Conservation (phyloP, 208 protist species). For the Trypanosoma boissoni region DNA sequence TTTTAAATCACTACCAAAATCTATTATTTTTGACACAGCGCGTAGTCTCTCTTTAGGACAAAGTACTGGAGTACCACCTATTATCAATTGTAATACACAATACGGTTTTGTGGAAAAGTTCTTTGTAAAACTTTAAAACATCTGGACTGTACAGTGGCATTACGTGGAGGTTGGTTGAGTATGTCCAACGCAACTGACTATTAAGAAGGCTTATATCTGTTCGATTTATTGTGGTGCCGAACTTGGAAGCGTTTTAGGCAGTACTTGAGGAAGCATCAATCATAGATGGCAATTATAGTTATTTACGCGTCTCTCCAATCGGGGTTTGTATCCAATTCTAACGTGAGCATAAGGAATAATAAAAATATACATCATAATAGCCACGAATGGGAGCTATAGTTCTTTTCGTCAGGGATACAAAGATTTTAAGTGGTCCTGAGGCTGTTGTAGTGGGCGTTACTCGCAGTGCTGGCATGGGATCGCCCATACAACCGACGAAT, state of each 20-base stretch:
- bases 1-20: constrained; percentile 24
- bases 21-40: constrained; percentile 33
- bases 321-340: background rate
- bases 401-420: constrained; percentile 12
- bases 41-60: constrained; percentile 60
- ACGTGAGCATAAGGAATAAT: constrained; percentile 1
- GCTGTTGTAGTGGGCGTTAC: constrained; percentile 60
- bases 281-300: background rate
- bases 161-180: constrained; percentile 71
- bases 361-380: background rate
- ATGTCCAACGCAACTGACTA: constrained; percentile 66
- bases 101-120: constrained; percentile 41
- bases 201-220: constrained; percentile 21
- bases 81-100: constrained; percentile 71
- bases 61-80: constrained; percentile 45
- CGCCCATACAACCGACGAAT: constrained; percentile 7
- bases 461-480: background rate
- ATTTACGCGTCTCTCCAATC: constrained; percentile 9
- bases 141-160: constrained; percentile 48
- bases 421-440: constrained; percentile 37
- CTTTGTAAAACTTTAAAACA: constrained; percentile 52
- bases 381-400: constrained; percentile 21
- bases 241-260: constrained; percentile 19
- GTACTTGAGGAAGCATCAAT: background rate
- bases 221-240: constrained; percentile 5